Base-by-base conservation (phyloP, 164 flowering plant genomes). In the Echeveria elegans region DNA sequence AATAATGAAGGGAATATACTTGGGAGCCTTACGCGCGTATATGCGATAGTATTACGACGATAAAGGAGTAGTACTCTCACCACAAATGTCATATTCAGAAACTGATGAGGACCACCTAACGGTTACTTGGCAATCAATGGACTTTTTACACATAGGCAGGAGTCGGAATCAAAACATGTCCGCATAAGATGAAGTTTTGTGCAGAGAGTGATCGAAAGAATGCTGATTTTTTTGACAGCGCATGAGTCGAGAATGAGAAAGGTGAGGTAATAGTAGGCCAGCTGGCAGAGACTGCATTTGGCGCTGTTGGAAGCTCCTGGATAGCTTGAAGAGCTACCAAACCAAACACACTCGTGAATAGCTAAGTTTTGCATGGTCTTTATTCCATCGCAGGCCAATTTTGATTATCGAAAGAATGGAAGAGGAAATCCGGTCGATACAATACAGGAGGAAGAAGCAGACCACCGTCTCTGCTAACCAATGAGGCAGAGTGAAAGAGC, bases 81-180 rank as follows among this genome's bases (percentile, higher is more conserved):
- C 61, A 56, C 61, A 56, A 56, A 56, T 56, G 61, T 56, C 61
- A 56, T 56, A 56, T 14, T 56, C 61, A 26, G 6, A 56, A 56
- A n/a, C n/a, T n/a, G n/a, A n/a, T n/a, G 30, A 52, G 24, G 59
- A 52, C 24, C 29, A 52, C 7, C 6, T 6, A 15, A 56, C 19
- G 6, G 9, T 26, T 21, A 53, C 4, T 53, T 53, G 1, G 4
- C 32, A 56, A 56, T 56, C 61, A 56, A 16, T 56, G 32, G 19
- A 28, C 19, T 56, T 28, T 0, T 29, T 14, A 28, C 61, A 56
- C 61, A 28, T 56, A 56, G 23, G 61, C 61, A 56, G 7, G 10
- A 1, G 61, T 56, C n/a, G n/a, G 31, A 56, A 24, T 23, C 32
- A 56, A 14, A 2, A 26, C 19, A 28, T 6, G 32, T 56, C 61